Base-by-base conservation (phyloP, 331 rosid genomes). In the Malus hybrid region DNA sequence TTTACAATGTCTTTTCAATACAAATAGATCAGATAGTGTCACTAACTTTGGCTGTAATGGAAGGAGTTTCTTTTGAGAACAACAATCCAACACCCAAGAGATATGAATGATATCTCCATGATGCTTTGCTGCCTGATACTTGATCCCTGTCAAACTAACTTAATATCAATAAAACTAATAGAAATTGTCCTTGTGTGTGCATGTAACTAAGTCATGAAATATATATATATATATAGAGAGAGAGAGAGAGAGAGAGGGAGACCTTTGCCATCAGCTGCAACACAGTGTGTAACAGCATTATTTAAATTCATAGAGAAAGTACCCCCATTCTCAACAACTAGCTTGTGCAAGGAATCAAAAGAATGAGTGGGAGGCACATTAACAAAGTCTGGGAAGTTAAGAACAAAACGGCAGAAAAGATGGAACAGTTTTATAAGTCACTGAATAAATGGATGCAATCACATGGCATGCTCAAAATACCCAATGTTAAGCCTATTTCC, bases 231-330 rank as follows among this genome's bases (percentile, higher is more conserved):
- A 52, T 12, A 46, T 12, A 50, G 4, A 48, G 4, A 48, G 53
- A 58, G 80, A 67, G 73, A 79, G 84, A 79, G 84, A 81, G 77
- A 79, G 84, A 80, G 74, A 77, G 85, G 84, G 75, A 79, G 73
- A 94, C 98, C 98, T 53, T 87, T 94, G 96, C 84, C 86, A 79
- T 90, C 93, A 70, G 95, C 95, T 53, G 97, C 96, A 85, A 91
- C 81, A 79, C 93, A 82, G 83, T 94, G 97, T 28, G 95, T 90
- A 76, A 94, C 98, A 20, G 95, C 87, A 44, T 82, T 88, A 76
- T 90, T 94, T 81, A 91, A 77, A 79, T 94, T 94, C 98, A 94
- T 94, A 0, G 98, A 94, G 90, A 94, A 91, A 71, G 87, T 79
- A 76, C 98, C 98, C 75, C 98, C 98, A 85, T 90, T 90, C 87